A percentile compares a stretch with the other conserved stretches of the same genome.
phyloP scores from a whole-genome alignment of 352 stramenopile genomes.

The Globisporangium megalacanthum region DNA sequence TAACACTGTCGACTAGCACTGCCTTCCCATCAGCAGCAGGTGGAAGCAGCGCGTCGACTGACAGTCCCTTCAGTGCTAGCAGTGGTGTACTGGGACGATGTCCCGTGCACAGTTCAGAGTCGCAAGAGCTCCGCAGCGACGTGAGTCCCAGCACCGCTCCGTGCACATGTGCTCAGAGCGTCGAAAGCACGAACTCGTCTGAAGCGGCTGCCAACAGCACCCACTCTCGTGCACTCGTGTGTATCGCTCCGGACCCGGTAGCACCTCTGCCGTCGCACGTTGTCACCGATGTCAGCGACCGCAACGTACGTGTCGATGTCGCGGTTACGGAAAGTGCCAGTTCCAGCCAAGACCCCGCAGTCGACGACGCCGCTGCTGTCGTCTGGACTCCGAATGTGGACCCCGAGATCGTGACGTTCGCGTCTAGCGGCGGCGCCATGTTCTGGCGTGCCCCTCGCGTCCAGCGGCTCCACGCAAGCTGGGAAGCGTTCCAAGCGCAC shows the following conservation, averaged over 20 bases:
- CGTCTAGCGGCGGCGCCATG: conserved; percentile 18
- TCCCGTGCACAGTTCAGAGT: conserved; percentile 8
- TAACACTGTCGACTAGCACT: not conserved
- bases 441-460: conserved; percentile 52
- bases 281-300: not conserved
- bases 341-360: conserved; percentile 11
- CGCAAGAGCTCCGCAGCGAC: not conserved
- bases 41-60: not conserved
- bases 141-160: conserved; percentile 2
- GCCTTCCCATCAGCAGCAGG: not conserved
- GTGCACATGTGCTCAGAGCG: conserved; percentile 33
- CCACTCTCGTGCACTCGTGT: not conserved
- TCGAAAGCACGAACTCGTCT: conserved; percentile 12
- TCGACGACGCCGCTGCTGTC: conserved; percentile 12
- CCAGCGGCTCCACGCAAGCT: conserved; percentile 37
- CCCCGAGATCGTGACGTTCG: conserved; percentile 15
- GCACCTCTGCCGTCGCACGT: not conserved
- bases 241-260: not conserved
- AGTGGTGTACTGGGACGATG: conserved; percentile 1
- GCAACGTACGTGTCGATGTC: not conserved
- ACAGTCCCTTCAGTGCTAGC: not conserved
- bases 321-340: conserved; percentile 1
- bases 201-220: not conserved
- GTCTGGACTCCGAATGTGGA: conserved; percentile 6
- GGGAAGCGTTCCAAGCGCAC: conserved; percentile 54